A percentile compares a stretch with the other conserved stretches of the same genome.
These are phyloP conservation scores for Crucihimalaya himalaica DNA, from an alignment of 345 rosid genomes.

Conservation along the genomic window DNA sequence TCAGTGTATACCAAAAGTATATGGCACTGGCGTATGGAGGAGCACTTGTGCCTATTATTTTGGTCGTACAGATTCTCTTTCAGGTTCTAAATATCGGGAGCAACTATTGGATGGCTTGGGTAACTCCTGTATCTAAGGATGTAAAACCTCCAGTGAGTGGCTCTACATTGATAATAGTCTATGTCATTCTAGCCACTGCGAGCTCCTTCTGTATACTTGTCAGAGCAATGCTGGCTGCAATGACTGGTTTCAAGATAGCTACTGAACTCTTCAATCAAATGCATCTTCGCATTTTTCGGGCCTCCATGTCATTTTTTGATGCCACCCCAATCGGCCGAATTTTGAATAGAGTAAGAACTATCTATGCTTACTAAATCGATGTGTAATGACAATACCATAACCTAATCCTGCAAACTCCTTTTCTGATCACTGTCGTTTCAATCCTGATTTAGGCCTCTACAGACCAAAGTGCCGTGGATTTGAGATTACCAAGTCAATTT, in stretches of 20 bases:
- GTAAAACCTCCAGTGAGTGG: conserved; percentile 48
- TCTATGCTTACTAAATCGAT: conserved; percentile 1
- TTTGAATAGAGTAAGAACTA: conserved; percentile 57
- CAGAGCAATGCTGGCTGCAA: conserved; percentile 52
- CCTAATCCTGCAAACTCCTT: neutral
- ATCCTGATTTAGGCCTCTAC: conserved; percentile 64
- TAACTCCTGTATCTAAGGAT: conserved; percentile 51
- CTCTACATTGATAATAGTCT: conserved; percentile 52
- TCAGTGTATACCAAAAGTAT: conserved; percentile 61
- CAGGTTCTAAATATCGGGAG: conserved; percentile 72
- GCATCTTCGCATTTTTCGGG: conserved; percentile 59
- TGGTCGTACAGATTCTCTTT: conserved; percentile 59
- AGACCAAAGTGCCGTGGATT: conserved; percentile 73
- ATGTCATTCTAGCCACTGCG: conserved; percentile 52
- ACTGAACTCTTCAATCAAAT: conserved; percentile 64
- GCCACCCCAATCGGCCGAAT: conserved; percentile 74
- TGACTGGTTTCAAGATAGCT: conserved; percentile 63
- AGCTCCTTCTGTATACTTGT: conserved; percentile 57
- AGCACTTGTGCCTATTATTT: conserved; percentile 63
- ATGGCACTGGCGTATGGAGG: conserved; percentile 70
- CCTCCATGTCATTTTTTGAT: conserved; percentile 81
- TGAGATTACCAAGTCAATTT: conserved; percentile 50
- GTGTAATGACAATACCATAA: neutral
- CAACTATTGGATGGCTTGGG: conserved; percentile 92
- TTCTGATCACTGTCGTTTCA: conserved; percentile 29